Evolutionary conservation across 1,284 basidiomycete genomes (phyloP).

Genomic region (Macrocystidia cucumis): DNA sequence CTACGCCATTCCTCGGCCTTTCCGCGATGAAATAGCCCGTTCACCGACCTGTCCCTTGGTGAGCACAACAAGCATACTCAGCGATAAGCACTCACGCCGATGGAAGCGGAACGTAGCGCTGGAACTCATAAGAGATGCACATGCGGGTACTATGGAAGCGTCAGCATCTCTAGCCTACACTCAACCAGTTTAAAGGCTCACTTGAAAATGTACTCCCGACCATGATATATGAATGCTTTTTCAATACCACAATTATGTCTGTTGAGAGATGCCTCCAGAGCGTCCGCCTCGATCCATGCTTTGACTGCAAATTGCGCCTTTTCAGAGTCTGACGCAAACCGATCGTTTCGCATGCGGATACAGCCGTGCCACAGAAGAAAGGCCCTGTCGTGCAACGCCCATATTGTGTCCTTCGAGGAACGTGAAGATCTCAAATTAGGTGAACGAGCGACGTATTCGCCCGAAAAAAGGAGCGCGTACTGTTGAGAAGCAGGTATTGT

Average conservation of each 20-base stretch:
- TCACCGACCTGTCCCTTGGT: conserved; percentile 33
- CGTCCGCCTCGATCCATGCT: conserved; percentile 67
- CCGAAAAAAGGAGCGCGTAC: conserved; percentile 66
- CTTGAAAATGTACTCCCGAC: conserved; percentile 72
- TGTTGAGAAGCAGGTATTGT: conserved; percentile 18
- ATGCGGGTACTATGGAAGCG: conserved; percentile 46
- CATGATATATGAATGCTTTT: conserved; percentile 57
- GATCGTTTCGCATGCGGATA: conserved; percentile 45
- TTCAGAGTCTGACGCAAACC: conserved; percentile 31
- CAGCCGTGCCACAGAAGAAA: conserved; percentile 70
- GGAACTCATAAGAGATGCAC: conserved; percentile 64
- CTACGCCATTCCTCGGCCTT: conserved; percentile 73
- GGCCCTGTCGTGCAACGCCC: conserved; percentile 62
- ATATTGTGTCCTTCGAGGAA: conserved; percentile 56
- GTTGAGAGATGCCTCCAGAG: conserved; percentile 54
- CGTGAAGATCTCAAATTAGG: conserved; percentile 19
- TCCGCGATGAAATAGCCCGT: conserved; percentile 46
- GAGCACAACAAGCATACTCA: conserved; percentile 1
- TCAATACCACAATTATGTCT: conserved; percentile 61
- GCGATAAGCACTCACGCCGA: conserved; percentile 37
- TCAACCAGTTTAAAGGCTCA: conserved; percentile 26
- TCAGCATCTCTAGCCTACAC: conserved; percentile 2
- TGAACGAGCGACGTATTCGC: conserved; percentile 43
- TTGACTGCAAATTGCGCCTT: conserved; percentile 56
- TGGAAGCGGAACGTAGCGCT: conserved; percentile 52